Conservation (phyloP, 2,329 filamentous ascomycete genomes). For the Grosmannia clavigera region DNA sequence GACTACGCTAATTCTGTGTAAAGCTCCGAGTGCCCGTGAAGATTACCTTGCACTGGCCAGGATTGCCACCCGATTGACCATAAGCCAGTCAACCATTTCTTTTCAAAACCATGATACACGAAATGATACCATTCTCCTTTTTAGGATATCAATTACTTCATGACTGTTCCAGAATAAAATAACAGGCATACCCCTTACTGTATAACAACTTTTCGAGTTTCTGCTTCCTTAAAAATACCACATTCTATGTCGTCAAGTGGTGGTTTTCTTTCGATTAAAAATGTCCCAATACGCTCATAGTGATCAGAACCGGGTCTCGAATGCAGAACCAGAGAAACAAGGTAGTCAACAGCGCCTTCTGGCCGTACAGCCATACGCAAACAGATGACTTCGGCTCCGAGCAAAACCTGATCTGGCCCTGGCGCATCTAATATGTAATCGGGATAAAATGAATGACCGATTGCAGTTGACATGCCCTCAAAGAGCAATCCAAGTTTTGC, state of each 20-base stretch:
- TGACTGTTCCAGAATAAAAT: no score
- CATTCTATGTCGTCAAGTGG: not conserved
- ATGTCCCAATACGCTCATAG: not conserved
- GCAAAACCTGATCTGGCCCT: not conserved
- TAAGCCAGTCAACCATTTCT: no score
- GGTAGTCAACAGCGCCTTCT: not conserved
- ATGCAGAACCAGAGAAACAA: not conserved
- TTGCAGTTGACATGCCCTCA: not conserved
- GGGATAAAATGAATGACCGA: not conserved
- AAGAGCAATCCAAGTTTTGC: not conserved
- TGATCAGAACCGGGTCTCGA: not conserved
- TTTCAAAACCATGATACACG: no score
- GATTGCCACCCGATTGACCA: no score
- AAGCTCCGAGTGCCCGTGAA: no score
- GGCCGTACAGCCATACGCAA: not conserved
- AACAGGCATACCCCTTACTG: not conserved
- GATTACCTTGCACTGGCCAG: no score
- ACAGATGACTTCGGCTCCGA: not conserved
- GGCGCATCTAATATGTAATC: not conserved
- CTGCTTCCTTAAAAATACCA: not conserved
- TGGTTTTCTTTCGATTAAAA: not conserved
- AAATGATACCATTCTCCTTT: no score
- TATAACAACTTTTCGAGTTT: not conserved
- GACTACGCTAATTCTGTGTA: no score
- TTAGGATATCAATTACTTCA: no score